phyloP scores from a whole-genome alignment of 2,329 filamentous ascomycete species.

The Colletotrichum agaves region DNA sequence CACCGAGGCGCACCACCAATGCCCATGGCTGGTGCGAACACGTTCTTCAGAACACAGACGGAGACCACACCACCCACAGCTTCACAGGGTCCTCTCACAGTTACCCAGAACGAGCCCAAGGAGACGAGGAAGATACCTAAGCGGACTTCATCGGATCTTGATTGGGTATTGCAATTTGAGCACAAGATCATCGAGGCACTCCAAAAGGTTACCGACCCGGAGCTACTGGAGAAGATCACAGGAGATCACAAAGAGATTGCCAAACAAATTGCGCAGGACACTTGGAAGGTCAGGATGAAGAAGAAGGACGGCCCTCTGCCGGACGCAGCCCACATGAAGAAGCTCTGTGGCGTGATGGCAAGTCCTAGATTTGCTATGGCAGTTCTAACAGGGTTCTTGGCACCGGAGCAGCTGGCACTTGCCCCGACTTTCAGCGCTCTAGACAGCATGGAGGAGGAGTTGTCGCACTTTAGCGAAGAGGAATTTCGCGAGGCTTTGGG shows the following conservation, averaged over 20 bases:
- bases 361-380: slow-evolving; percentile 47
- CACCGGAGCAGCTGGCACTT: slow-evolving; percentile 44
- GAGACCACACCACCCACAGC: slow-evolving; percentile 8
- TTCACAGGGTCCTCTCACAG: not conserved
- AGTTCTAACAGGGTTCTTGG: slow-evolving; percentile 42
- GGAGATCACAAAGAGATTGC: slow-evolving; percentile 10
- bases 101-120: not conserved
- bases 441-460: slow-evolving; percentile 40
- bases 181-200: slow-evolving; percentile 30
- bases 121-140: slow-evolving; percentile 4
- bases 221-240: slow-evolving; percentile 6
- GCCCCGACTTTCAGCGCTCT: slow-evolving; percentile 42
- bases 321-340: slow-evolving; percentile 50
- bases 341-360: slow-evolving; percentile 42
- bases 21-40: slow-evolving; percentile 50
- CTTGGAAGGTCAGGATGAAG: slow-evolving; percentile 43
- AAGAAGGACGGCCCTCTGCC: slow-evolving; percentile 44
- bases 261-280: slow-evolving; percentile 40
- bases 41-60: slow-evolving; percentile 47
- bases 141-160: slow-evolving; percentile 1
- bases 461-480: slow-evolving; percentile 42
- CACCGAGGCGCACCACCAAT: slow-evolving; percentile 39
- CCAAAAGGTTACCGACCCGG: slow-evolving; percentile 12
- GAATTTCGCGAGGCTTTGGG: slow-evolving; percentile 43
- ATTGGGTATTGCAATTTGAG: slow-evolving; percentile 42